A percentile compares a stretch with the other conserved stretches of the same genome.
Evolutionary conservation across 495 filamentous ascomycete genomes (phyloP).

Genomic region (Penicillium mononematosum): DNA sequence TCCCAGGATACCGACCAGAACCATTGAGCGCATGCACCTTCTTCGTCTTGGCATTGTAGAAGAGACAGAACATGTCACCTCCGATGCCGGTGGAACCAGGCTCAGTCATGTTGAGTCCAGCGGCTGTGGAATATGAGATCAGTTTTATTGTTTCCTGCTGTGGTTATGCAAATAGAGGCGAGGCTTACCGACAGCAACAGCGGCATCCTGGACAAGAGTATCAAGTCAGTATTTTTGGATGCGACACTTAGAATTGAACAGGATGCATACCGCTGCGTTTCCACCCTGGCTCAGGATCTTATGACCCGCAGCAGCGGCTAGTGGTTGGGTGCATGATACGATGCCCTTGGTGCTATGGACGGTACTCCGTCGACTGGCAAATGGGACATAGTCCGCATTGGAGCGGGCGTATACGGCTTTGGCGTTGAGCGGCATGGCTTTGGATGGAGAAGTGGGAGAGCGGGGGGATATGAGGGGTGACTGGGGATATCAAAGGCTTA

Average conservation of each 20-base stretch:
- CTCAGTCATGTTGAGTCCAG: slow-evolving; percentile 89
- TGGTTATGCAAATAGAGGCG: slow-evolving; percentile 13
- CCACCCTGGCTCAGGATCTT: slow-evolving; percentile 80
- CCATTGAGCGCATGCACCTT: slow-evolving; percentile 86
- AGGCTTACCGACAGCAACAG: slow-evolving; percentile 71
- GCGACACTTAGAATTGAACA: neutral
- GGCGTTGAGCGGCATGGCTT: slow-evolving; percentile 57
- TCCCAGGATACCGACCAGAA: slow-evolving; percentile 75
- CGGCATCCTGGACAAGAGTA: slow-evolving; percentile 68
- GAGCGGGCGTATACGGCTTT: slow-evolving; percentile 61
- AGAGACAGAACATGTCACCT: slow-evolving; percentile 97
- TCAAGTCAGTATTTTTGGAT: slow-evolving; percentile 1
- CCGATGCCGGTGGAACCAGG: slow-evolving; percentile 94
- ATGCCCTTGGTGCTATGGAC: slow-evolving; percentile 94
- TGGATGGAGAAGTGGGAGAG: neutral
- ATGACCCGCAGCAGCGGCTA: slow-evolving; percentile 86
- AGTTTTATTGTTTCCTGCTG: slow-evolving; percentile 2
- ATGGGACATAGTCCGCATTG: slow-evolving; percentile 60
- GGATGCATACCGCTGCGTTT: slow-evolving; percentile 77
- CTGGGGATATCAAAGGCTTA: neutral
- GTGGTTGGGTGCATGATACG: slow-evolving; percentile 84
- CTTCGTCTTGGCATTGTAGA: slow-evolving; percentile 78
- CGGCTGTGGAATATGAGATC: slow-evolving; percentile 49
- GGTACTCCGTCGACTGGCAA: slow-evolving; percentile 82
- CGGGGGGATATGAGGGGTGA: neutral